Base-by-base conservation (phyloP, 331 rosid species). In the Prunus yedoensis region DNA sequence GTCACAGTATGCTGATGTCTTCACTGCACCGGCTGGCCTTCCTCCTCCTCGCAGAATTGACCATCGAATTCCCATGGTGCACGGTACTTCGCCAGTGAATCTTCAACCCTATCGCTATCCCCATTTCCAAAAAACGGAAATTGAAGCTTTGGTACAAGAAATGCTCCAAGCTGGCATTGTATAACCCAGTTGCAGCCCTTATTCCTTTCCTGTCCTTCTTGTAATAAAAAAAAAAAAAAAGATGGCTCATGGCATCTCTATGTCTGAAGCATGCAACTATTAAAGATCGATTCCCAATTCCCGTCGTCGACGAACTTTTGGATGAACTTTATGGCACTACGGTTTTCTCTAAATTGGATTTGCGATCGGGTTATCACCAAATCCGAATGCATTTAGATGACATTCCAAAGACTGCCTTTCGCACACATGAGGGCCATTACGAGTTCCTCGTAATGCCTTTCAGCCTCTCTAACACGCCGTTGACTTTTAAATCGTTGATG, bases 351-450 rank as follows among this genome's bases (percentile, higher is more conserved):
- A 53, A 53, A 3, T 1, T 53, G 0, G 25, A 53, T 4, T 13
- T 53, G 0, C 25, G 12, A 0, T 53, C 25, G 0, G 25, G 13
- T 0, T 18, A 53, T 3, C 59, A 53, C 0, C 59, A 53, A 8
- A 17, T 53, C 1, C 1, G 12, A 53, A n/a, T 53, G 12, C 0
- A 1, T 11, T 0, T 3, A 0, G 23, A 6, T 0, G 59, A 53
- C 1, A 1, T 53, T 2, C 0, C 0, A 8, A 53, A 53, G 1
- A 53, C 11, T 1, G 12, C 12, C 0, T 18, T 53, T 53, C 21
- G 12, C 1, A 53, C 59, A 7, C 59, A 53, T 2, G 25, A 53
- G 2, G 59, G 59, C 0, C 59, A 53, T 2, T 53, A 1, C 13
- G 59, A 53, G 2, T 53, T 53, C 12, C n/a, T 1, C 0, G 59